Conservation (phyloP, 352 stramenopile species). For the Pilasporangium apinafurcum region DNA sequence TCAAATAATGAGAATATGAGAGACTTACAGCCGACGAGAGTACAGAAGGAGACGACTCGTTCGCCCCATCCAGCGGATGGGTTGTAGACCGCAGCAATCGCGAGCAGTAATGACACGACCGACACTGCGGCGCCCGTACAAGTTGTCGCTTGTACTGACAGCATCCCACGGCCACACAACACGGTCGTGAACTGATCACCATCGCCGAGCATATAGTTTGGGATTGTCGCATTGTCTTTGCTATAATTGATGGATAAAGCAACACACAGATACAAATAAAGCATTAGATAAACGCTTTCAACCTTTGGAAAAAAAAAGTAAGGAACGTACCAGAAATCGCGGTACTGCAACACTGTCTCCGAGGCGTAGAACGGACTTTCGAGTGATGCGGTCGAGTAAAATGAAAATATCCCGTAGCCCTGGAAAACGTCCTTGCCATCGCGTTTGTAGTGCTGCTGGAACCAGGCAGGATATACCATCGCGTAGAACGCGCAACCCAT, state of each 20-base stretch:
- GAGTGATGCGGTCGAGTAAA: slow-evolving; percentile 73
- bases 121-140: slow-evolving; percentile 51
- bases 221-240: slow-evolving; percentile 22
- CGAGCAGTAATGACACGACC: slow-evolving; percentile 48
- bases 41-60: slow-evolving; percentile 73
- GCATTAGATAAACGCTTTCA: not conserved
- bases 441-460: slow-evolving; percentile 79
- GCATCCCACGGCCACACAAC: slow-evolving; percentile 68
- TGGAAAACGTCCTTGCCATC: slow-evolving; percentile 71
- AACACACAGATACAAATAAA: not conserved
- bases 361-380: slow-evolving; percentile 78
- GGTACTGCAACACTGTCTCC: slow-evolving; percentile 71
- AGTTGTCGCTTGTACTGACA: slow-evolving; percentile 59
- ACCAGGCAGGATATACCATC: slow-evolving; percentile 78
- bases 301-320: not conserved
- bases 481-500: slow-evolving; percentile 74
- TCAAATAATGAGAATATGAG: not conserved
- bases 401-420: slow-evolving; percentile 74
- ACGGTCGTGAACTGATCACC: slow-evolving; percentile 64
- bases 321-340: slow-evolving; percentile 56
- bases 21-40: slow-evolving; percentile 72
- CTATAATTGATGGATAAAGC: not conserved
- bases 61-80: slow-evolving; percentile 70
- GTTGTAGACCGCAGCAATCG: slow-evolving; percentile 70
- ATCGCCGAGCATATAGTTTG: slow-evolving; percentile 83